Base-by-base conservation (phyloP, 768 basidiomycete genomes). In the Serendipita indica region DNA sequence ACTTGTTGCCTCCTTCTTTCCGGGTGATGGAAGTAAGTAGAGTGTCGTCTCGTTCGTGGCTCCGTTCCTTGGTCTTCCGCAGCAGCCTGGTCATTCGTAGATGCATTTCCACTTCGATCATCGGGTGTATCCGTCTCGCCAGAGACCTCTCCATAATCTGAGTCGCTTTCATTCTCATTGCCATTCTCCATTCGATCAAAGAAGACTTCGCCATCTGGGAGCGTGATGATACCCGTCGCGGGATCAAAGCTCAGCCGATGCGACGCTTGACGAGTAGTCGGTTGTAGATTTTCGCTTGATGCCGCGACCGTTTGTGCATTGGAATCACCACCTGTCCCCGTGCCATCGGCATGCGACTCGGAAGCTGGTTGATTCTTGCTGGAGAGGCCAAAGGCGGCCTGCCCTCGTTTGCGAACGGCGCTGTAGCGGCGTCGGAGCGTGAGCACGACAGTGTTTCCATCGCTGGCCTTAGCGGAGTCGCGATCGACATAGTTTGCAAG, bases 11-110 rank as follows among this genome's bases (percentile, higher is more conserved):
- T 33, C 58, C 63, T 64, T 33, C 67, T 72, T 65, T 91, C 89
- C 0, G 89, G 89, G 68, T 89, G 89, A 67, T 89, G 89, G 63
- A 84, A 90, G 65, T 89, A 89, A 27, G 86, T 89, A 33, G 79
- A 78, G 68, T 87, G 84, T 28, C 85, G 73, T 62, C 79, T 81
- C 59, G 72, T 68, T 60, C 74, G 66, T 16, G 75, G 71, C n/a
- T 74, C 72, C 3, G 72, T 56, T 65, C 60, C 10, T 62, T 64
- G 13, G 62, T 65, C 43, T 61, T 65, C 58, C 60, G 27, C 58
- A 16, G 49, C 58, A 18, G 34, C 49, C 18, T 14, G 35, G 43
- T n/a, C 33, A 46, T 39, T 33, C 60, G 37, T n/a, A 6, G 41
- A 25, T 5, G 57, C 33, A 16, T 56, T 54, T 14, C 39, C 49